Percentiles rank a stretch among this genome's conserved stretches.
Evolutionary conservation across 2,329 filamentous ascomycete species (phyloP).

Genomic region (Paecilomyces sp.): DNA sequence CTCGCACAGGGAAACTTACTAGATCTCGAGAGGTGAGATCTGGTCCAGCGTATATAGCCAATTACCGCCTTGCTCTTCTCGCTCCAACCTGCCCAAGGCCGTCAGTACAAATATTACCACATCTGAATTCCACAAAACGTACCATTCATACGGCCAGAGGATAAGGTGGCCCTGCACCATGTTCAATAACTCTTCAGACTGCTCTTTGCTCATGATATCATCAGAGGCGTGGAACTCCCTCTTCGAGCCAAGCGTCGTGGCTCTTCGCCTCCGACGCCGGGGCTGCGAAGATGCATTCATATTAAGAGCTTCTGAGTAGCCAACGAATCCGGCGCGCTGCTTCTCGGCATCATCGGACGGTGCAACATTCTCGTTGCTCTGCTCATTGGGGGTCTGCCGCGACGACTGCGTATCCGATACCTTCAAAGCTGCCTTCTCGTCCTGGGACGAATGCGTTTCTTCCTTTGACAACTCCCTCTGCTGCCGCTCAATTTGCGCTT

Average conservation of each 20-base stretch:
- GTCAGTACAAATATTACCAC: conserved; percentile 9
- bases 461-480: conserved; percentile 21
- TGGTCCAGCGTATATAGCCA: conserved; percentile 97
- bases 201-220: conserved; percentile 65
- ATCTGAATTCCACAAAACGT: conserved; percentile 16
- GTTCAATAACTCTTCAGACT: conserved; percentile 74
- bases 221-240: conserved; percentile 52
- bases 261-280: conserved; percentile 34
- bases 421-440: conserved; percentile 38
- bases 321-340: conserved; percentile 23
- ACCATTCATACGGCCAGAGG: conserved; percentile 91
- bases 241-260: conserved; percentile 40
- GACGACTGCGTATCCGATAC: conserved; percentile 18
- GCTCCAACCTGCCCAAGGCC: conserved; percentile 54
- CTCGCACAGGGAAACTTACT: conserved; percentile 38
- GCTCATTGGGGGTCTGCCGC: conserved; percentile 15
- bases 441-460: conserved; percentile 25
- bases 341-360: conserved; percentile 24
- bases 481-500: conserved; percentile 25
- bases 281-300: conserved; percentile 28
- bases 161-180: conserved; percentile 85
- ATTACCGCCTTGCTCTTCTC: conserved; percentile 86
- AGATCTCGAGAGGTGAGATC: conserved; percentile 93
- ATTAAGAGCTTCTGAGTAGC: conserved; percentile 35
- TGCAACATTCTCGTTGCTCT: conserved; percentile 16